Evolutionary conservation across 306 rosid species (phyloP).

Genomic region (Bauhinia variegata): DNA sequence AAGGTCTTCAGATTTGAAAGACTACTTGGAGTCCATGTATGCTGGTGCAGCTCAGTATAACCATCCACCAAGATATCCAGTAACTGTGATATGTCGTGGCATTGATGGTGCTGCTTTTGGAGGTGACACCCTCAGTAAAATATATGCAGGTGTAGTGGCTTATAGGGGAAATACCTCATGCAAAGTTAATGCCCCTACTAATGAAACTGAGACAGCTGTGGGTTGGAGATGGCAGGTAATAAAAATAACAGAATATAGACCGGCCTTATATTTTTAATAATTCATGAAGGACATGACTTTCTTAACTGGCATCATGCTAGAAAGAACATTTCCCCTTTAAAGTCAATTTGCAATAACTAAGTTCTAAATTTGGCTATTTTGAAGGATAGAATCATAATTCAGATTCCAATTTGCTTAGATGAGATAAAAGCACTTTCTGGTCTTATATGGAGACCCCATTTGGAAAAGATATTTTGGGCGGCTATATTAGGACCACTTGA

Average conservation of each 20-base stretch:
- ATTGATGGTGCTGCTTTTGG: constrained; percentile 53
- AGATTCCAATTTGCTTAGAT: too few relatives aligned
- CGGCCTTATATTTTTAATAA: constrained; percentile 22
- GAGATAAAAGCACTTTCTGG: too few relatives aligned
- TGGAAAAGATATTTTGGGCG: too few relatives aligned
- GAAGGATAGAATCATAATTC: too few relatives aligned
- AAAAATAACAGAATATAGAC: background rate
- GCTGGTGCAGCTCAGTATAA: constrained; percentile 59
- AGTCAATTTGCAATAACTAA: background rate
- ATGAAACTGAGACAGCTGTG: constrained; percentile 36
- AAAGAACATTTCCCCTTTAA: background rate
- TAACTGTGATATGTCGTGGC: constrained; percentile 55
- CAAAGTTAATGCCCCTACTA: constrained; percentile 43
- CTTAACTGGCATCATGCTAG: background rate
- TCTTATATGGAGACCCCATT: too few relatives aligned
- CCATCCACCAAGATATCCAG: constrained; percentile 61
- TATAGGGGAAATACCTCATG: constrained; percentile 47
- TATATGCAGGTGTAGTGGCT: constrained; percentile 69
- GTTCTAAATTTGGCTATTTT: too few relatives aligned
- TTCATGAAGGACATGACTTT: background rate
- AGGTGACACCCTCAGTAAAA: constrained; percentile 44
- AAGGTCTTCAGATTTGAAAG: constrained; percentile 39
- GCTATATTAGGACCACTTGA: too few relatives aligned
- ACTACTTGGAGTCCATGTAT: constrained; percentile 33
- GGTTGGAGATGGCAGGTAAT: constrained; percentile 93